These are phyloP conservation scores for Suillus plorans DNA, from an alignment of 768 basidiomycete genomes.

Conservation along the genomic window DNA sequence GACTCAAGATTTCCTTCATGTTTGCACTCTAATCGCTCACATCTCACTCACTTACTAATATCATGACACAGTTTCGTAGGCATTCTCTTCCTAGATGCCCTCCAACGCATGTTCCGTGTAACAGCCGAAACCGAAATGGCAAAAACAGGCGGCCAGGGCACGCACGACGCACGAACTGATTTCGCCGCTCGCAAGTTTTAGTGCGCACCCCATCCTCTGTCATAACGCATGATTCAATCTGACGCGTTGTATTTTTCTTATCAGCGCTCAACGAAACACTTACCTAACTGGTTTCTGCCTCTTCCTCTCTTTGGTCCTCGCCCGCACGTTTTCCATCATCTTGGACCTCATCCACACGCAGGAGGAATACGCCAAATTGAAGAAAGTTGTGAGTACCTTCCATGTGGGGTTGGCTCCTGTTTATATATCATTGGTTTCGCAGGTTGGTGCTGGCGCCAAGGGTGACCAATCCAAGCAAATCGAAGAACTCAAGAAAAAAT, in stretches of 20 bases:
- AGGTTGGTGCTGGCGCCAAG: constrained; percentile 38
- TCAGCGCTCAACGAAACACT: constrained; percentile 82
- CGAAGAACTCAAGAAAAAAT: constrained; percentile 64
- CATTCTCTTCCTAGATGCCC: constrained; percentile 86
- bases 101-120: constrained; percentile 89
- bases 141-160: constrained; percentile 49
- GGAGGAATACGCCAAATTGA: constrained; percentile 83
- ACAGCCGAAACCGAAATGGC: constrained; percentile 69
- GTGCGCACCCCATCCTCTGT: constrained; percentile 41
- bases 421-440: not conserved
- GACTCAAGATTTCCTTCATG: constrained; percentile 94
- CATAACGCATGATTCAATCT: not conserved
- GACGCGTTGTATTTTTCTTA: not conserved
- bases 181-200: constrained; percentile 93
- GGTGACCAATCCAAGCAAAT: constrained; percentile 42
- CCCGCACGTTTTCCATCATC: constrained; percentile 89
- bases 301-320: constrained; percentile 93
- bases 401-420: not conserved
- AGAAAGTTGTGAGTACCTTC: constrained; percentile 46
- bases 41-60: not conserved
- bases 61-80: constrained; percentile 64
- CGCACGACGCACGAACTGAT: constrained; percentile 67
- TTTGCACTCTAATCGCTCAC: constrained; percentile 31
- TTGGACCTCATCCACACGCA: constrained; percentile 90
- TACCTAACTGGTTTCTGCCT: constrained; percentile 93